Conservation (phyloP, 176 grass and related monocot genomes). For the Triticum urartu region DNA sequence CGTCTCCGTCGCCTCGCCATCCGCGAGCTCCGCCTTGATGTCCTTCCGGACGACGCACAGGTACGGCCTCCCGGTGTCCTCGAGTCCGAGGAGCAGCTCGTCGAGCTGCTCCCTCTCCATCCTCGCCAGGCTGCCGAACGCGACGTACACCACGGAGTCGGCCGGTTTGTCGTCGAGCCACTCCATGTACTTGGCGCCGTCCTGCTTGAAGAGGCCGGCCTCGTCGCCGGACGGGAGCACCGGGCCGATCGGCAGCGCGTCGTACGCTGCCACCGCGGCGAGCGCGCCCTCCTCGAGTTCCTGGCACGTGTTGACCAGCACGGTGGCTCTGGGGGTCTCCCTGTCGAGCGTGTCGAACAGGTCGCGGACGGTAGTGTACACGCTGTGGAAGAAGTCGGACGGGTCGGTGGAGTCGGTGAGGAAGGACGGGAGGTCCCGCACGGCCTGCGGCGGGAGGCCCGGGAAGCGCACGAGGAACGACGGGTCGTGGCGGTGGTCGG, state of each 20-base stretch:
- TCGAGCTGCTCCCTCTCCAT: slow-evolving; percentile 20
- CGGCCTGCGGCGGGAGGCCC: slow-evolving; percentile 22
- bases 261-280: background rate
- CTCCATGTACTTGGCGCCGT: slow-evolving; percentile 40
- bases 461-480: slow-evolving; percentile 44
- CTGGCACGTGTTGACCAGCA: slow-evolving; percentile 47
- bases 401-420: slow-evolving; percentile 35
- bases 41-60: slow-evolving; percentile 52
- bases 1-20: slow-evolving; percentile 14
- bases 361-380: slow-evolving; percentile 29
- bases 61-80: slow-evolving; percentile 36
- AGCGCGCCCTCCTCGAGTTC: slow-evolving; percentile 40
- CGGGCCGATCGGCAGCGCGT: slow-evolving; percentile 48
- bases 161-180: slow-evolving; percentile 26
- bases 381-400: slow-evolving; percentile 18
- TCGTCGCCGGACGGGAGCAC: slow-evolving; percentile 39
- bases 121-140: slow-evolving; percentile 44
- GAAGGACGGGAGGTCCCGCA: slow-evolving; percentile 52
- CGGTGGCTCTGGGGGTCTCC: slow-evolving; percentile 22
- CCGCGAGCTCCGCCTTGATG: slow-evolving; percentile 14
- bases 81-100: slow-evolving; percentile 33
- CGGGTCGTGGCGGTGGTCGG: slow-evolving; percentile 38
- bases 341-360: slow-evolving; percentile 32
- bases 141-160: slow-evolving; percentile 34
- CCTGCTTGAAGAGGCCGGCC: slow-evolving; percentile 41